These are phyloP conservation scores for Pseudocercospora crystallina DNA, from an alignment of 2,329 filamentous ascomycete species.

Conservation along the genomic window DNA sequence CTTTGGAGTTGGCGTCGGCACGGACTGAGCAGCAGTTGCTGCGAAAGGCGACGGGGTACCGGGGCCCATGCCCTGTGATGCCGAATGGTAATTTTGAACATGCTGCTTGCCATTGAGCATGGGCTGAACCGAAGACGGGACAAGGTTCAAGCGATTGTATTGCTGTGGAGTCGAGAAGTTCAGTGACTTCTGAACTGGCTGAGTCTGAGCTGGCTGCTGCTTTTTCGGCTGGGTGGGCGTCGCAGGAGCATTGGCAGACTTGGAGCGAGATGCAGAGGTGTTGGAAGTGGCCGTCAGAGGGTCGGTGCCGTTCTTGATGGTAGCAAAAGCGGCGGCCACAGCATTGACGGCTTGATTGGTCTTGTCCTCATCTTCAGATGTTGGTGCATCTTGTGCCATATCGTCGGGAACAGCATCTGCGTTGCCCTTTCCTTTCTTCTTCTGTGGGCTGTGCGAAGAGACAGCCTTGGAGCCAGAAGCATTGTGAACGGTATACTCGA, in stretches of 20 bases:
- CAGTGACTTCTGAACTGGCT: slow-evolving; percentile 9
- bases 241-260: slow-evolving; percentile 5
- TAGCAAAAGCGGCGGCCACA: slow-evolving; percentile 19
- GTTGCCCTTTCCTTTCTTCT: background rate
- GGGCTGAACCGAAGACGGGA: slow-evolving; percentile 19
- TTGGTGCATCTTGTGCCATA: background rate
- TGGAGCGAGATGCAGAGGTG: slow-evolving; percentile 8
- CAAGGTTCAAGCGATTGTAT: slow-evolving; percentile 14
- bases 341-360: slow-evolving; percentile 19
- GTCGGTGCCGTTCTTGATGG: slow-evolving; percentile 7
- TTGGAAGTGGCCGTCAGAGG: slow-evolving; percentile 12
- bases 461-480: background rate
- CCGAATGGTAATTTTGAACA: too few species aligned
- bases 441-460: background rate
- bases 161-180: slow-evolving; percentile 15
- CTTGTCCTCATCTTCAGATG: slow-evolving; percentile 1
- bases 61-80: too few species aligned
- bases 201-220: slow-evolving; percentile 4
- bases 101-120: slow-evolving; percentile 7
- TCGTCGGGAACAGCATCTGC: too few species aligned
- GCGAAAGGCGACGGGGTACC: too few species aligned
- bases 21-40: too few species aligned
- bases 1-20: too few species aligned
- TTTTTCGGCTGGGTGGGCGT: slow-evolving; percentile 5
- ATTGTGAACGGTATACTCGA: background rate